A percentile compares a stretch with the other conserved stretches of the same genome.
These are phyloP conservation scores for Metahyphopichia silvanorum DNA, from an alignment of 805 yeast species.

Conservation along the genomic window DNA sequence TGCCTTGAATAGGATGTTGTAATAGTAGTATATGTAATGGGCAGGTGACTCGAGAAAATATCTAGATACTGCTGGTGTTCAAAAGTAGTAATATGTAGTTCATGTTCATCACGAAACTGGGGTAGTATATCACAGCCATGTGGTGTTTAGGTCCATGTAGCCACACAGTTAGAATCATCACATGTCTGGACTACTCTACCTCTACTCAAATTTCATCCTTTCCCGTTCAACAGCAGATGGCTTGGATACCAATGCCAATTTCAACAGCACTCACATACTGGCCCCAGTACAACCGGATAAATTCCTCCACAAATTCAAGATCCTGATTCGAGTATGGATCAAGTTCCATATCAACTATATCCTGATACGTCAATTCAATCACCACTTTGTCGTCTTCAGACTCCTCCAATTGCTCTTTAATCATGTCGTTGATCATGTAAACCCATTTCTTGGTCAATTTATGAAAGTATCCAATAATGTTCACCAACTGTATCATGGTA, in stretches of 20 bases:
- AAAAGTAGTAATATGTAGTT: too few species aligned
- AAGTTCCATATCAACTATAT: conserved; percentile 38
- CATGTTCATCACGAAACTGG: too few species aligned
- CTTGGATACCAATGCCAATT: conserved; percentile 30
- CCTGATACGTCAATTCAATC: conserved; percentile 38
- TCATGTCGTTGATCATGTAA: conserved; percentile 30
- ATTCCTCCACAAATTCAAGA: conserved; percentile 31
- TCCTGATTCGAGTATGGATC: conserved; percentile 41
- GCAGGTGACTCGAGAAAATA: too few species aligned
- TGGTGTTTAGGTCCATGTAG: too few species aligned
- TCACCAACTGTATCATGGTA: conserved; percentile 14
- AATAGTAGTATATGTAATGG: too few species aligned
- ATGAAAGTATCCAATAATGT: conserved; percentile 38
- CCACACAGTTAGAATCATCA: too few species aligned
- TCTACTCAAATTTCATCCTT: too few species aligned
- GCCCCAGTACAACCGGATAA: conserved; percentile 34
- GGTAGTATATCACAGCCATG: too few species aligned
- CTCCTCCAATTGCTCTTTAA: conserved; percentile 24
- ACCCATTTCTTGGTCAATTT: conserved; percentile 37
- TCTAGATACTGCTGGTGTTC: too few species aligned
- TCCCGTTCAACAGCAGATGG: conserved; percentile 27
- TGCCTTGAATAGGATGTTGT: too few species aligned
- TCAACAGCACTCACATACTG: conserved; percentile 23
- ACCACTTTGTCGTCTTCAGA: conserved; percentile 10
- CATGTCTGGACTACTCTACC: too few species aligned